Percentiles rank a stretch among this genome's conserved stretches.
Conservation (phyloP, 805 yeast genomes). For the Myxozyma vanderwaltii region DNA sequence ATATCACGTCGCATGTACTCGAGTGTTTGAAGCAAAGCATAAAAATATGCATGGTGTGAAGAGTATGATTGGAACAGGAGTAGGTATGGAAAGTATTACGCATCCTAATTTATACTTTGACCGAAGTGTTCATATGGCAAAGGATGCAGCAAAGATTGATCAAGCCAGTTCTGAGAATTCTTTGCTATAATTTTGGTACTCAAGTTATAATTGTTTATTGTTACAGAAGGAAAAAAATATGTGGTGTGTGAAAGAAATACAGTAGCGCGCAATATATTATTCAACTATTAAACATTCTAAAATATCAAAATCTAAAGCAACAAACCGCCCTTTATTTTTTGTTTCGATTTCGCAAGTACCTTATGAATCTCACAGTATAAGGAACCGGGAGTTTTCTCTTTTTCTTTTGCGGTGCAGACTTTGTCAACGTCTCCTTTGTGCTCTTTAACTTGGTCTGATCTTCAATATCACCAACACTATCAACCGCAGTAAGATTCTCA, state of each 20-base stretch:
- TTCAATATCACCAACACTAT: not conserved
- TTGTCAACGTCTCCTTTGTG: not conserved
- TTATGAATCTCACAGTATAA: no score
- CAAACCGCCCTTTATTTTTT: no score
- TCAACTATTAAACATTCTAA: no score
- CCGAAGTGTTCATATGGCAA: slow-evolving; percentile 42
- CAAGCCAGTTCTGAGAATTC: not conserved
- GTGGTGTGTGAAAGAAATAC: no score
- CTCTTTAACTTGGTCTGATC: no score
- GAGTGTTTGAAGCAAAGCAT: slow-evolving; percentile 78
- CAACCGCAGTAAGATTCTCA: not conserved
- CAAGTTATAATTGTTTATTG: not conserved
- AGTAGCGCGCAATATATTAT: no score
- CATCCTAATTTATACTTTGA: slow-evolving; percentile 91
- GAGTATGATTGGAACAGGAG: slow-evolving; percentile 43
- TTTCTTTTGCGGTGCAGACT: no score
- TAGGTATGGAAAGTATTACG: slow-evolving; percentile 56
- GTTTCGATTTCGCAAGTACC: no score
- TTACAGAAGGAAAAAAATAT: no score
- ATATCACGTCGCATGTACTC: slow-evolving; percentile 84
- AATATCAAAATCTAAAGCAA: no score
- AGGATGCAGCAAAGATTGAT: slow-evolving; percentile 10
- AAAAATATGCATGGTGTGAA: slow-evolving; percentile 34
- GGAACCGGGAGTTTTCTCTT: no score
- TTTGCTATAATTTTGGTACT: not conserved